Evolutionary conservation across 1,139 yeast species (phyloP).

Genomic region (Chernovozyma sophiae-reginae): DNA sequence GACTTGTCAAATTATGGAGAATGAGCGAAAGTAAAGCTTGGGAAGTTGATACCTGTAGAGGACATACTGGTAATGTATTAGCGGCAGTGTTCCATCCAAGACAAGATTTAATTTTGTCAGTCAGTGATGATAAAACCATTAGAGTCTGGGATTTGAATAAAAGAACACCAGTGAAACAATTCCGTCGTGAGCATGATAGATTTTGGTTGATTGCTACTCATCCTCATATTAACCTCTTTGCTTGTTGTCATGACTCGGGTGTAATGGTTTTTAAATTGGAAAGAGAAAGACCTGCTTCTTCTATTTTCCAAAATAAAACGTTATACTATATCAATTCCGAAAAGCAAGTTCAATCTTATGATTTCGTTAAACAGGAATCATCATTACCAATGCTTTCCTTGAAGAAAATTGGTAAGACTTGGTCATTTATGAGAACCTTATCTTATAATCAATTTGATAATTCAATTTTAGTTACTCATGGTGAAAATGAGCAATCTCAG

Average conservation of each 20-base stretch:
- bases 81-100: constrained; percentile 90
- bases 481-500: constrained; percentile 48
- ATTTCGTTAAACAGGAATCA: constrained; percentile 56
- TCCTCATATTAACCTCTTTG: constrained; percentile 86
- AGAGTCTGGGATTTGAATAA: constrained; percentile 96
- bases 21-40: constrained; percentile 98
- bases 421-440: constrained; percentile 81
- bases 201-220: constrained; percentile 93
- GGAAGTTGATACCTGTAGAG: constrained; percentile 98
- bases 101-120: constrained; percentile 88
- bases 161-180: constrained; percentile 90
- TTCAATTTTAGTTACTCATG: constrained; percentile 77
- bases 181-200: constrained; percentile 90
- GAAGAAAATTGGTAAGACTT: constrained; percentile 78
- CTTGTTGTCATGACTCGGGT: constrained; percentile 96
- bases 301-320: constrained; percentile 64
- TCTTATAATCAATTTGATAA: constrained; percentile 93
- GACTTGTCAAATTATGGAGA: constrained; percentile 94
- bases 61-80: constrained; percentile 91
- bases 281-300: constrained; percentile 92
- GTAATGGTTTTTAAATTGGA: constrained; percentile 97
- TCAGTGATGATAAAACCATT: constrained; percentile 95
- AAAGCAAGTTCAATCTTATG: constrained; percentile 79
- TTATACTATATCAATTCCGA: constrained; percentile 77
- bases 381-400: constrained; percentile 78